A percentile compares a stretch with the other conserved stretches of the same genome.
These are phyloP conservation scores for Penicillium sp. DNA, from an alignment of 2,329 filamentous ascomycete species.

Conservation along the genomic window DNA sequence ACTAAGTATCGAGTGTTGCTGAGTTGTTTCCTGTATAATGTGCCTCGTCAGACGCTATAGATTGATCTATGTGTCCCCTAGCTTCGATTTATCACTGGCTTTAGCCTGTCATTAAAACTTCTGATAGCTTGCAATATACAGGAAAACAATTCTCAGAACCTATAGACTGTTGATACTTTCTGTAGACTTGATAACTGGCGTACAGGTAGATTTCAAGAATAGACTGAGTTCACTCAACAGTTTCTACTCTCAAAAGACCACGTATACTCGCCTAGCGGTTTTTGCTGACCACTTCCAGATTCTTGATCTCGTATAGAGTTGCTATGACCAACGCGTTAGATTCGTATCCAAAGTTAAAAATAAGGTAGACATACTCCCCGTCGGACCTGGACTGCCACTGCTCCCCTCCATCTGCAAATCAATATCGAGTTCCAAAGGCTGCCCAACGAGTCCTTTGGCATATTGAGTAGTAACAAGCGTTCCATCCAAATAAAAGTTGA, in stretches of 20 bases:
- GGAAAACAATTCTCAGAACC: background rate
- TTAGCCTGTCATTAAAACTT: background rate
- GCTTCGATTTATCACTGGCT: background rate
- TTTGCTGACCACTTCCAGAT: conserved; percentile 18
- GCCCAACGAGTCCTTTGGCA: conserved; percentile 57
- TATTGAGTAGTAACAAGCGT: conserved; percentile 57
- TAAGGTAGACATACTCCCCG: conserved; percentile 18
- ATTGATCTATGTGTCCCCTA: background rate
- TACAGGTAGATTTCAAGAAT: background rate
- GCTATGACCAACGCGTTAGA: conserved; percentile 12
- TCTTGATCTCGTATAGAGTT: conserved; percentile 24
- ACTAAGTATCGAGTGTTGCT: conserved; percentile 12
- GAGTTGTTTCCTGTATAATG: background rate
- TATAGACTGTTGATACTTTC: background rate
- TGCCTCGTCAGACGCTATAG: background rate
- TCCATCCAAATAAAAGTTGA: conserved; percentile 63
- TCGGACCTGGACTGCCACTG: conserved; percentile 23
- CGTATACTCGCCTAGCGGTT: conserved; percentile 1
- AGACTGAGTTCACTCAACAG: background rate
- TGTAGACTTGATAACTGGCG: background rate
- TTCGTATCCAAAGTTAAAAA: background rate
- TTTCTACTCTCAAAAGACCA: background rate
- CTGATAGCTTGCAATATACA: background rate
- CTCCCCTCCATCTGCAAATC: conserved; percentile 37
- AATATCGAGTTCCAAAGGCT: conserved; percentile 47